Evolutionary conservation across 148 eudicot genomes (phyloP).

Genomic region (Euryodendron excelsum): DNA sequence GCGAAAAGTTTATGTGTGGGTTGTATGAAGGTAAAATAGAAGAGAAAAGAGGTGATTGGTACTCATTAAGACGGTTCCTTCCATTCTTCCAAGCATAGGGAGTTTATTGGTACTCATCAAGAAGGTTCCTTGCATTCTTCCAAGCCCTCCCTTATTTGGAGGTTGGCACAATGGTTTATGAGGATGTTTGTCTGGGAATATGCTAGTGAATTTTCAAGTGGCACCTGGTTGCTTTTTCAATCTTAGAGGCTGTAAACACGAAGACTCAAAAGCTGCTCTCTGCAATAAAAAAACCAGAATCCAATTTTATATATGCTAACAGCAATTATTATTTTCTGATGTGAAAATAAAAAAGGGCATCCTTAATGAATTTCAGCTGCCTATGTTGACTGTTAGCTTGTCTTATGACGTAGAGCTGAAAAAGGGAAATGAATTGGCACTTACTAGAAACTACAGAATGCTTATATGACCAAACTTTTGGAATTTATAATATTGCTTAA

Average conservation of each 20-base stretch:
- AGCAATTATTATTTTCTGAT: neutral
- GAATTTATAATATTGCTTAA: neutral
- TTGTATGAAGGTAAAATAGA: neutral
- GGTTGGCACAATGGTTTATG: no score
- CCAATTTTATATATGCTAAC: no score
- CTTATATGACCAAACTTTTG: neutral
- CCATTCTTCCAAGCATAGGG: neutral
- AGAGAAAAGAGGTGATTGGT: neutral
- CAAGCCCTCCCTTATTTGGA: neutral
- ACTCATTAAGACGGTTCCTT: neutral
- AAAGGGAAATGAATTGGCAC: neutral
- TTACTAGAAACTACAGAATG: no score
- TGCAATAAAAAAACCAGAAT: no score
- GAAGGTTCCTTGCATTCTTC: neutral
- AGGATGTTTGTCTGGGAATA: no score
- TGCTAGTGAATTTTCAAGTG: neutral
- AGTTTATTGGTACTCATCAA: neutral
- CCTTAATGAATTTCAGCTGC: neutral
- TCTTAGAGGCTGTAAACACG: neutral
- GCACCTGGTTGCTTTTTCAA: conserved; percentile 4
- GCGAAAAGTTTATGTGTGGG: neutral
- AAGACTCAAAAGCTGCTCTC: no score
- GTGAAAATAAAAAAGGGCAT: neutral
- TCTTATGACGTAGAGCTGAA: neutral
- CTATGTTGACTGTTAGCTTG: neutral